Evolutionary conservation across 2,329 filamentous ascomycete genomes (phyloP).

Genomic region (Talaromyces sp.): DNA sequence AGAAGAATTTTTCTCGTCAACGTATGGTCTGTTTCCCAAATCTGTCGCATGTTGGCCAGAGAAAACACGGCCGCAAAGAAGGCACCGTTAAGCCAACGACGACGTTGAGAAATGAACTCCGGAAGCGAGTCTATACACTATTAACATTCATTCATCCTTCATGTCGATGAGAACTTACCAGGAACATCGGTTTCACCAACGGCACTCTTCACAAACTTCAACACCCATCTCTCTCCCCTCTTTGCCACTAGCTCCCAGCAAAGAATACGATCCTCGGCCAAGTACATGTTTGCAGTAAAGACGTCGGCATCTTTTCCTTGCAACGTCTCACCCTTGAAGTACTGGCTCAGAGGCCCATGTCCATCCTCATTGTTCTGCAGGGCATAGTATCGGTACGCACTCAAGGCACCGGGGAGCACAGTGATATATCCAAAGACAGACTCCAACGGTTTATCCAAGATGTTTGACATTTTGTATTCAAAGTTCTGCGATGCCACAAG

Average conservation of each 20-base stretch:
- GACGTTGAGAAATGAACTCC: slow-evolving; percentile 94
- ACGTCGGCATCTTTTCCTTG: slow-evolving; percentile 96
- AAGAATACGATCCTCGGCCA: slow-evolving; percentile 96
- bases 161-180: slow-evolving; percentile 57
- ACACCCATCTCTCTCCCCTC: slow-evolving; percentile 87
- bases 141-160: not conserved
- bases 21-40: slow-evolving; percentile 91
- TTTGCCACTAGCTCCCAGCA: slow-evolving; percentile 98
- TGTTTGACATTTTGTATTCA: slow-evolving; percentile 99
- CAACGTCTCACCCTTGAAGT: slow-evolving; percentile 97
- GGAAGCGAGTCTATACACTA: slow-evolving; percentile 72
- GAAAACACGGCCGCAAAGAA: slow-evolving; percentile 99
- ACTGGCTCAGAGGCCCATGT: slow-evolving; percentile 91
- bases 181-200: slow-evolving; percentile 98
- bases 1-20: slow-evolving; percentile 83
- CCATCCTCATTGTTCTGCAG: slow-evolving; percentile 95
- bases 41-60: slow-evolving; percentile 87
- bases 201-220: slow-evolving; percentile 96
- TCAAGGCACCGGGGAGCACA: slow-evolving; percentile 89
- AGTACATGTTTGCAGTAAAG: slow-evolving; percentile 98
- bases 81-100: slow-evolving; percentile 96
- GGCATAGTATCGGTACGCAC: slow-evolving; percentile 92
- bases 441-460: slow-evolving; percentile 94
- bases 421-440: slow-evolving; percentile 98
- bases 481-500: slow-evolving; percentile 97